Conservation (phyloP, 176 grass and related monocot genomes). For the Eremochloa ophiuroides region DNA sequence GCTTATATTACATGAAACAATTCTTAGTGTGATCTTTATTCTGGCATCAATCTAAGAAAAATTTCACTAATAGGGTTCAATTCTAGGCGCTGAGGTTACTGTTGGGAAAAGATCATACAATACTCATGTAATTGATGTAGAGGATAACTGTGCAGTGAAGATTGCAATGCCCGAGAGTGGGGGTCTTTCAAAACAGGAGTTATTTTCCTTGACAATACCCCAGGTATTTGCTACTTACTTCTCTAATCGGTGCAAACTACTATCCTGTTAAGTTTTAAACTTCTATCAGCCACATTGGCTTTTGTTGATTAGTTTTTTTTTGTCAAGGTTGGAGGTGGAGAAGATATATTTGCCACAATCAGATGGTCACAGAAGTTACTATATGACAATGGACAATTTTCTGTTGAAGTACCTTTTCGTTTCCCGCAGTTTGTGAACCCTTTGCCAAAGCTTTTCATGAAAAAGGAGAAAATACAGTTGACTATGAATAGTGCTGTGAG, state of each 20-base stretch:
- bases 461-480: constrained; percentile 90
- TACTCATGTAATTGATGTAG: constrained; percentile 67
- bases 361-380: constrained; percentile 89
- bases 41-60: constrained; percentile 57
- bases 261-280: constrained; percentile 5
- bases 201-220: constrained; percentile 72
- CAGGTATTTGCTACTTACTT: constrained; percentile 48
- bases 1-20: not conserved
- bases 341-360: constrained; percentile 74
- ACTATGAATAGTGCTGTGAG: constrained; percentile 61
- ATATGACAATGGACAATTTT: constrained; percentile 75
- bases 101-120: constrained; percentile 66
- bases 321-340: constrained; percentile 77
- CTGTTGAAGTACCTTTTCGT: constrained; percentile 63
- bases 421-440: constrained; percentile 85
- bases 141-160: constrained; percentile 45
- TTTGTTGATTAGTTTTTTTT: constrained; percentile 27
- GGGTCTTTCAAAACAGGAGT: constrained; percentile 58
- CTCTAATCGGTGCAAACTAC: constrained; percentile 3
- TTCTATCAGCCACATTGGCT: not conserved
- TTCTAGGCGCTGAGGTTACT: constrained; percentile 91
- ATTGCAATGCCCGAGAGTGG: constrained; percentile 46
- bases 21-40: constrained; percentile 13
- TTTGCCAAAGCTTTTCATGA: constrained; percentile 72
- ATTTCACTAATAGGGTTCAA: constrained; percentile 95